Base-by-base conservation (phyloP, 2,329 filamentous ascomycete genomes). In the Talaromyces atroroseus region DNA sequence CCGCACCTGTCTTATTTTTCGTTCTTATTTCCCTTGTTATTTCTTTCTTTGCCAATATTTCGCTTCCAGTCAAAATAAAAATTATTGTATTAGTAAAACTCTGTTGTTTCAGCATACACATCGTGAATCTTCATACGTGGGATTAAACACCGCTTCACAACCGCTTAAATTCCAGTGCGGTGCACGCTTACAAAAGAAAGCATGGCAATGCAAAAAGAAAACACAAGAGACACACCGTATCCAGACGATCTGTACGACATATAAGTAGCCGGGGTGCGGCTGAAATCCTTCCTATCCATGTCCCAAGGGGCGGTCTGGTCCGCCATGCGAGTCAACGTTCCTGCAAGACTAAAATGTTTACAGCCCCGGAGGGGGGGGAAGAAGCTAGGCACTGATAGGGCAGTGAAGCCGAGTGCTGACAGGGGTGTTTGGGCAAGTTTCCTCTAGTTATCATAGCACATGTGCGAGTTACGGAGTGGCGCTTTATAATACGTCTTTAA, bases 261-360 rank as follows among this genome's bases (percentile, higher is more conserved):
- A 40, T 44, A 54, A 54, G 48, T 23, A 49, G 52, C 52, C 49
- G 52, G 44, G n/a, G 52, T 54, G 52, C 52, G 52, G 52, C 52
- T 54, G 52, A 54, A 45, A 49, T 42, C 45, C 24, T 46, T 2
- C 45, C 34, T 54, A 20, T 54, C 42, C 29, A 24, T 21, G 45
- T 21, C 18, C 23, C 32, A 26, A 40, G 42, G 44, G 38, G 52
- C 52, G 52, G 52, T 54, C 52, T 54, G 52, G 52, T 42, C n/a
- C 5, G 38, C 38, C 38, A 42, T 42, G 40, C 20, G 40, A 44
- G 20, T 44, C 40, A 44, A 44, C 40, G 18, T 44, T 23, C 40
- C 40, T 20, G 38, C 38, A 42, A 42, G 29, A 7, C 29, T 32
- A 32, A 32, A 32, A 32, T 36, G 3, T 12, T 36, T 16, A 6